Evolutionary conservation across 352 stramenopile genomes (phyloP).

Genomic region (Sclerospora graminicola): DNA sequence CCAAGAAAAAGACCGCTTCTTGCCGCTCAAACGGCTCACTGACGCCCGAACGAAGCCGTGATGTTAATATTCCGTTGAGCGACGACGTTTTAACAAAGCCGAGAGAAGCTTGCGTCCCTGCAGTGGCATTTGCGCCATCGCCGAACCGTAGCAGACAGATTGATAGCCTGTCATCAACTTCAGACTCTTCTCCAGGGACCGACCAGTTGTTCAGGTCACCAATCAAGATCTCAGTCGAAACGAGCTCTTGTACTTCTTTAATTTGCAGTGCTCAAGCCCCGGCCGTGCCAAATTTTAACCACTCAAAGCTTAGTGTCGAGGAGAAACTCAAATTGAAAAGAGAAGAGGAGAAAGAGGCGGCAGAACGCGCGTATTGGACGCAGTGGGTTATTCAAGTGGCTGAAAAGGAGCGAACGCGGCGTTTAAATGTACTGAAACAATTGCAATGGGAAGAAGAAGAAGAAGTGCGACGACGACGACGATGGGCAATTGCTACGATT

Average conservation of each 20-base stretch:
- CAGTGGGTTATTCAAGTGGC: slow-evolving; percentile 72
- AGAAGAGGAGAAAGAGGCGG: not conserved
- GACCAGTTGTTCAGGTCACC: not conserved
- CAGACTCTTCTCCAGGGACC: not conserved
- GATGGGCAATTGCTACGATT: slow-evolving; percentile 71
- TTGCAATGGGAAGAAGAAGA: slow-evolving; percentile 68
- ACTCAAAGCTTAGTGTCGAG: not conserved
- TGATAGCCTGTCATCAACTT: not conserved
- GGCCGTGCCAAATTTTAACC: too few species aligned
- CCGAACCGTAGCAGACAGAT: not conserved
- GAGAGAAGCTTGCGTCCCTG: slow-evolving; percentile 18
- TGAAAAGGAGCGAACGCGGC: slow-evolving; percentile 62
- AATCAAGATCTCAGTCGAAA: too few species aligned
- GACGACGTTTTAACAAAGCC: not conserved
- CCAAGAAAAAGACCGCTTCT: slow-evolving; percentile 44
- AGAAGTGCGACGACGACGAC: slow-evolving; percentile 46
- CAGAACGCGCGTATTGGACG: slow-evolving; percentile 68
- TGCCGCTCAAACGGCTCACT: not conserved
- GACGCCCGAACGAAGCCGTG: not conserved
- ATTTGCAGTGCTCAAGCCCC: too few species aligned
- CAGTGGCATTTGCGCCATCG: slow-evolving; percentile 26
- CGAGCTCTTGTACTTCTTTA: too few species aligned
- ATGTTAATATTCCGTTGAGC: not conserved
- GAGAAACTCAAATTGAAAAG: too few species aligned
- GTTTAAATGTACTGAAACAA: slow-evolving; percentile 53